Evolutionary conservation across 2,329 filamentous ascomycete species (phyloP), one percentile per base, ranked within the genome.

Genomic region (Alternaria angustiovoidea): DNA sequence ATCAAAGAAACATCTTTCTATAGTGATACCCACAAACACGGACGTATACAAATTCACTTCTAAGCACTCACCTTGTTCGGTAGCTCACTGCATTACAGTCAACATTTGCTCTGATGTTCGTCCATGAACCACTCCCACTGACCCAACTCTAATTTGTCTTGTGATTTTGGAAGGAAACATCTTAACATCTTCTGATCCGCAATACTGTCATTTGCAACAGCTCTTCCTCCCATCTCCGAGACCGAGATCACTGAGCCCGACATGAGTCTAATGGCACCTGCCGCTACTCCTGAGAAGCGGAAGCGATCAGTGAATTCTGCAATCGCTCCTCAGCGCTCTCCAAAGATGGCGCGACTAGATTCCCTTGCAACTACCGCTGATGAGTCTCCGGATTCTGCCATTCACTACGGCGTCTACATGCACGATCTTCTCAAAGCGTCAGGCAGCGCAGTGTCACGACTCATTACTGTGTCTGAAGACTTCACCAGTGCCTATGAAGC

Each of bases 351-450:
- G 18, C 47, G 14, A 42, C 18, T 20, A 4, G 30, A 47, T 14
- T 12, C 24, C 22, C n/a, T 32, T 28, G 7, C 6, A 24, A 7
- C 16, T 7, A 8, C 28, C 20, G 18, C 26, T 7, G 24, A 41
- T 4, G 36, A 42, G 7, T 5, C 51, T 14, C 20, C n/a, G 4
- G 7, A 1, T 5, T 4, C 20, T 16, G 38, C 26, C 20, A 46
- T 20, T 12, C 43, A 55, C 18, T 59, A 55, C 18, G 28, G 51
- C 20, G n/a, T 57, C 3, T 53, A 61, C 26, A 32, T 16, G 28
- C 54, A 52, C 32, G 18, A 48, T 9, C n/a, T 57, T 12, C n/a
- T 57, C 7, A 7, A 32, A 38, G 7, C 16, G 1, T 5, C 32
- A n/a, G 11, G 1, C 2, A 18, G 11, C 32, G 22, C 30, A 8